These are phyloP conservation scores for Backusella psychrophila DNA, from an alignment of 192 early-diverging fungal species.

Conservation along the genomic window DNA sequence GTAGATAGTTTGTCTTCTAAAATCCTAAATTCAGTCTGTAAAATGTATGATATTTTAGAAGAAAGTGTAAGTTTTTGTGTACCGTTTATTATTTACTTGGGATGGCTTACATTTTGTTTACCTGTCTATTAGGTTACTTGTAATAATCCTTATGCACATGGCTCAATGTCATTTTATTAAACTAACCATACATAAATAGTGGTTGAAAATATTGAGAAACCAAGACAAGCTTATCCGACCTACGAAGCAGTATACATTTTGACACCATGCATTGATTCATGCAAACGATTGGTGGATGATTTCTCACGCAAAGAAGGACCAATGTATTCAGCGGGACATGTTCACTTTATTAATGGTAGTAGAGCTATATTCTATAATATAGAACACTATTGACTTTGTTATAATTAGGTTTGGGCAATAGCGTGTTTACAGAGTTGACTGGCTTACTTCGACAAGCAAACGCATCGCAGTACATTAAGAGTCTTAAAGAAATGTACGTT, in stretches of 20 bases:
- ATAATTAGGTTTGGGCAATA: constrained; percentile 59
- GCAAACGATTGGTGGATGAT: constrained; percentile 60
- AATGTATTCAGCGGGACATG: constrained; percentile 61
- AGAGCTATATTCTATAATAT: not conserved
- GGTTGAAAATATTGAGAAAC: constrained; percentile 59
- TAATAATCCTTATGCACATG: not conserved
- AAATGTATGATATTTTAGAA: constrained; percentile 70
- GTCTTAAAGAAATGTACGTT: constrained; percentile 73
- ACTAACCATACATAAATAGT: constrained; percentile 33
- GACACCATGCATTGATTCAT: constrained; percentile 58
- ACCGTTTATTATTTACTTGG: not conserved
- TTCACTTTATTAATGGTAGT: constrained; percentile 57
- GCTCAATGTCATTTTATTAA: too few species aligned
- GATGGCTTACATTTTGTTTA: not conserved
- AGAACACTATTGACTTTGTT: not conserved
- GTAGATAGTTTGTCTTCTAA: constrained; percentile 72
- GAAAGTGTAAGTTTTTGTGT: constrained; percentile 54
- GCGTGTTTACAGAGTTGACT: constrained; percentile 54
- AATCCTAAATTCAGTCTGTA: constrained; percentile 71
- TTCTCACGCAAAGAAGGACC: constrained; percentile 44
- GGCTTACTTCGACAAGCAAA: constrained; percentile 42
- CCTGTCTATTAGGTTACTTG: constrained; percentile 11
- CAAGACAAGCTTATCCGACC: constrained; percentile 55
- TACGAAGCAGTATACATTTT: constrained; percentile 63
- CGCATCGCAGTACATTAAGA: constrained; percentile 58